Conservation (phyloP, 192 early-diverging fungal species). For the Mortierella hygrophila region DNA sequence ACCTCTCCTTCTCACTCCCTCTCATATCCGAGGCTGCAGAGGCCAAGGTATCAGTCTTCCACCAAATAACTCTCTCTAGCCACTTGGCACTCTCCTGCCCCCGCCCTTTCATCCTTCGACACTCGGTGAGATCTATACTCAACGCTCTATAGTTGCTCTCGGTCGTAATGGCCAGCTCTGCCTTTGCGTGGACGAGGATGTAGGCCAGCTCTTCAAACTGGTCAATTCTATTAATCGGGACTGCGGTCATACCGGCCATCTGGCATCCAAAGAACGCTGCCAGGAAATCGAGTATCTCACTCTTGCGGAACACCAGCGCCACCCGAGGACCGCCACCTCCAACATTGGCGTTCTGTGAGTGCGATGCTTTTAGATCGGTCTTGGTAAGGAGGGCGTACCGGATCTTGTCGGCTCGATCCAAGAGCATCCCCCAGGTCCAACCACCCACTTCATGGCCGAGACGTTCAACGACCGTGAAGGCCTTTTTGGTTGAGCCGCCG, state of each 20-base stretch:
- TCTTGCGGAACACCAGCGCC: conserved; percentile 81
- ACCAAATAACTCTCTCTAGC: conserved; percentile 76
- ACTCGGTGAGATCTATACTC: conserved; percentile 67
- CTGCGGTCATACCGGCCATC: conserved; percentile 81
- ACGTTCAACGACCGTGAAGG: conserved; percentile 73
- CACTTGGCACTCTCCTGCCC: conserved; percentile 51
- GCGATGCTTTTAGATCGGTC: conserved; percentile 51
- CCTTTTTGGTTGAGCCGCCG: conserved; percentile 29
- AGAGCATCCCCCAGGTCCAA: conserved; percentile 77
- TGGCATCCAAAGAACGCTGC: conserved; percentile 82
- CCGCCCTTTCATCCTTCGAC: conserved; percentile 27
- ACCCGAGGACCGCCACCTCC: conserved; percentile 66
- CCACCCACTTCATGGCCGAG: conserved; percentile 74
- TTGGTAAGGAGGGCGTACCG: conserved; percentile 69
- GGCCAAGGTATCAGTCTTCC: conserved; percentile 72
- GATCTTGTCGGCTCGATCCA: conserved; percentile 74
- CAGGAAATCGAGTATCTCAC: conserved; percentile 83
- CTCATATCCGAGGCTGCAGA: conserved; percentile 26
- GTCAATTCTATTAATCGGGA: conserved; percentile 84
- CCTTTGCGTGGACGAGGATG: conserved; percentile 71
- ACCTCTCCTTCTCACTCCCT: conserved; percentile 37
- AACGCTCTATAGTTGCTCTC: conserved; percentile 78
- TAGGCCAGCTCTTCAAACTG: conserved; percentile 80
- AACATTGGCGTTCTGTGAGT: neutral
- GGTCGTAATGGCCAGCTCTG: conserved; percentile 79